Conservation (phyloP, 176 grass and related monocot genomes). For the Avena eriantha region DNA sequence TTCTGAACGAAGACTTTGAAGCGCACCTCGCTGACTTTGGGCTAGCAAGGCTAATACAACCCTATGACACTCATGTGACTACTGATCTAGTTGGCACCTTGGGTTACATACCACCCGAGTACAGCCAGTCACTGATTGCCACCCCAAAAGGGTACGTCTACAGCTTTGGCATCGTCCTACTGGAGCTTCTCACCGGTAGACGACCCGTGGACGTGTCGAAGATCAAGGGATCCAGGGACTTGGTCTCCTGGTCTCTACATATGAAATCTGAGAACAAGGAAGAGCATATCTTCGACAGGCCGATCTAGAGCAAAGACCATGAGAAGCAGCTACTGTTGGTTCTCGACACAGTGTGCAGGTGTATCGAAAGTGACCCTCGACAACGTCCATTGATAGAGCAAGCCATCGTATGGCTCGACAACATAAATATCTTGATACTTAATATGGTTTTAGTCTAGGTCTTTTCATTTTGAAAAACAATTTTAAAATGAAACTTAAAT, state of each 20-base stretch:
- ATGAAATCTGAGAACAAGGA: constrained; percentile 89
- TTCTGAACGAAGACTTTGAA: constrained; percentile 86
- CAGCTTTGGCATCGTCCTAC: constrained; percentile 86
- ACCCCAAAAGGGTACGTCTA: constrained; percentile 88
- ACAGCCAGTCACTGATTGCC: constrained; percentile 79
- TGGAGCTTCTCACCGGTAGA: constrained; percentile 79
- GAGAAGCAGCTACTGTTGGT: constrained; percentile 79
- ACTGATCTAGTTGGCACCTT: constrained; percentile 90
- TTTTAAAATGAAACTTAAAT: too few relatives aligned
- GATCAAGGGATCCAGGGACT: constrained; percentile 70
- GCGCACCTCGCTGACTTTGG: constrained; percentile 94
- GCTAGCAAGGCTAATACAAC: constrained; percentile 84
- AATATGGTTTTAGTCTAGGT: too few relatives aligned
- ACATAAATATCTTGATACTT: too few relatives aligned
- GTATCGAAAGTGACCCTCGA: constrained; percentile 69
- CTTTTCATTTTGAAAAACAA: too few relatives aligned
- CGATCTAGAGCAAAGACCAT: constrained; percentile 67
- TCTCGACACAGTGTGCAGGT: constrained; percentile 75
- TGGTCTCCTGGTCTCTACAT: constrained; percentile 81
- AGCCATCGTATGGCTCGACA: constrained; percentile 77
- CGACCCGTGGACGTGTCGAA: constrained; percentile 81
- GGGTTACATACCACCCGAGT: constrained; percentile 94
- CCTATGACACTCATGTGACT: constrained; percentile 93
- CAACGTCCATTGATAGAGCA: constrained; percentile 81
- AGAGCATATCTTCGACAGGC: constrained; percentile 71